Percentiles rank a stretch among this genome's conserved stretches.
Evolutionary conservation across 148 eudicot species (phyloP).

Genomic region (Gaultheria prostrata): DNA sequence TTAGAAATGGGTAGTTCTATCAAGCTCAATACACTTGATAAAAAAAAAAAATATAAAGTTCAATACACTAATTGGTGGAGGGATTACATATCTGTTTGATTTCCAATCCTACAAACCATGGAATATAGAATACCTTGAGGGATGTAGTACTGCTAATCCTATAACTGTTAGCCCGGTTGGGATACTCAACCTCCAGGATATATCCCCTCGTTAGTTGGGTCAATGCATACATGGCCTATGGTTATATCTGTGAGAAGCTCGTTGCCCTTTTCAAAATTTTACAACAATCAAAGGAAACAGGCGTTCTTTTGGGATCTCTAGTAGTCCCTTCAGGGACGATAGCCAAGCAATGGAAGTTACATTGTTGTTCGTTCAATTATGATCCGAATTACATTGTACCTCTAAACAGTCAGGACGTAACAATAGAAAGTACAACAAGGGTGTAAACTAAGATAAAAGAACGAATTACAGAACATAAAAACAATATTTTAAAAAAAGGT

Average conservation of each 20-base stretch:
- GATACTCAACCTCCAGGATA: not conserved
- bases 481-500: not conserved
- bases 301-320: not conserved
- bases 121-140: not conserved
- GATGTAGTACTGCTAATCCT: not conserved
- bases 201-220: not conserved
- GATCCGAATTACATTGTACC: not conserved
- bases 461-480: not conserved
- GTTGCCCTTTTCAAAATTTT: not conserved
- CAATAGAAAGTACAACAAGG: not conserved
- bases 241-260: not conserved
- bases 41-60: not conserved
- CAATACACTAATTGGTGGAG: not conserved
- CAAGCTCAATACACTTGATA: not conserved
- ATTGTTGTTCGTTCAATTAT: not conserved
- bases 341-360: not conserved
- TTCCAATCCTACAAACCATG: not conserved
- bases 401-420: not conserved
- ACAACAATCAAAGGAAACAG: not conserved
- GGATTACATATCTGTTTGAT: not conserved
- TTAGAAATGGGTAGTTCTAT: not conserved
- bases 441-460: not conserved
- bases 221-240: not conserved
- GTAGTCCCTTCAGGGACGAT: not conserved
- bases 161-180: not conserved